phyloP scores from a whole-genome alignment of 164 flowering plant species.

The Cinnamomum micranthum region DNA sequence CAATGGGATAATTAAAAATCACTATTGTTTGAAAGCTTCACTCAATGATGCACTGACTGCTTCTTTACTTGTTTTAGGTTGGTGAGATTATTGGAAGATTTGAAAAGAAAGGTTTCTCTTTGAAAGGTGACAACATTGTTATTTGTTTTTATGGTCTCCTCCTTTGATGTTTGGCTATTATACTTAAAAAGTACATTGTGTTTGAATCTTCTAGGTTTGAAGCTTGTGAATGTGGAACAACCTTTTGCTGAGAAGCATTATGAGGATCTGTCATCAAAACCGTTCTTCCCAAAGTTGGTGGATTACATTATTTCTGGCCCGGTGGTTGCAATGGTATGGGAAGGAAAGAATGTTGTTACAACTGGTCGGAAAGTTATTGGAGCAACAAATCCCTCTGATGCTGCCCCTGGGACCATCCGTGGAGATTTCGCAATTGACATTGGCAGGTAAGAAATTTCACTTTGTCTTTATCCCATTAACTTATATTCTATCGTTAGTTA shows the following conservation, averaged over 20 bases:
- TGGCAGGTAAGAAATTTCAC: constrained; percentile 56
- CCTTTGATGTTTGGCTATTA: background rate
- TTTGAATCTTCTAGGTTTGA: constrained; percentile 50
- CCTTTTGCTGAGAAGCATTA: constrained; percentile 93
- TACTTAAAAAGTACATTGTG: background rate
- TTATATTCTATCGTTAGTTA: too few species aligned
- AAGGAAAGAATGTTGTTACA: constrained; percentile 73
- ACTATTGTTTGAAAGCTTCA: background rate
- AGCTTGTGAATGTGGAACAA: constrained; percentile 63
- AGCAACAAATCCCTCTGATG: constrained; percentile 83
- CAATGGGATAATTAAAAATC: too few species aligned
- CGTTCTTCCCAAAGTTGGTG: constrained; percentile 73
- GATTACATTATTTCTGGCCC: constrained; percentile 92
- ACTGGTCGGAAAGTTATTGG: constrained; percentile 92
- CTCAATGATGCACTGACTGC: background rate
- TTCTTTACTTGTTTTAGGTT: constrained; percentile 39
- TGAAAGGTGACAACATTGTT: constrained; percentile 51
- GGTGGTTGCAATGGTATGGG: constrained; percentile 97
- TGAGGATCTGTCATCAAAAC: constrained; percentile 69
- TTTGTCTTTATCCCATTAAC: background rate
- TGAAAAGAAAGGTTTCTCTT: constrained; percentile 81
- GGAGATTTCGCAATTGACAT: constrained; percentile 88
- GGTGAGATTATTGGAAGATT: constrained; percentile 81
- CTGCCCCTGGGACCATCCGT: constrained; percentile 95
- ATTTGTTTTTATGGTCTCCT: background rate